Evolutionary conservation across 2,329 filamentous ascomycete genomes (phyloP).

Genomic region (Blumeria graminis): DNA sequence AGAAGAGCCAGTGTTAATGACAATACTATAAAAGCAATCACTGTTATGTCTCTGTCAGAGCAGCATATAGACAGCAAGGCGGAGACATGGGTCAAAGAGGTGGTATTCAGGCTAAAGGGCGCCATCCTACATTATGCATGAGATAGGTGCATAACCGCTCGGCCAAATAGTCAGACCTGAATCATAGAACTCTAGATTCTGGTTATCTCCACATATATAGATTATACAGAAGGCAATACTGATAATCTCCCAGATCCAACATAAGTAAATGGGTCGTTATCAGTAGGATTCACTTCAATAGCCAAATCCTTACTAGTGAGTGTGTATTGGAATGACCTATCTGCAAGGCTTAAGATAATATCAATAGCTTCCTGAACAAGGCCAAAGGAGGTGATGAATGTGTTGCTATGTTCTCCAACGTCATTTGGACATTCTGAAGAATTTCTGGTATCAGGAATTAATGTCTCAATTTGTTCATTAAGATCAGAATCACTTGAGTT

Average conservation of each 20-base stretch:
- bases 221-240: too few relatives aligned
- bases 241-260: neutral
- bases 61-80: too few relatives aligned
- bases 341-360: neutral
- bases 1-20: conserved; percentile 1
- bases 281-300: neutral
- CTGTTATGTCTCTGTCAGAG: too few relatives aligned
- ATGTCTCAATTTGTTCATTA: neutral
- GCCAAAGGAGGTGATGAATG: neutral
- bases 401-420: neutral
- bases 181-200: too few relatives aligned
- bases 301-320: neutral
- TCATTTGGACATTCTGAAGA: neutral
- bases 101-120: too few relatives aligned
- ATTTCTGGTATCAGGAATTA: neutral
- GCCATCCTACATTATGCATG: too few relatives aligned
- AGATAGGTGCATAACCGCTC: too few relatives aligned
- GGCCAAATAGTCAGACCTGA: too few relatives aligned
- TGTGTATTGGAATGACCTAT: neutral
- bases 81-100: too few relatives aligned
- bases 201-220: too few relatives aligned
- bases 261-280: neutral
- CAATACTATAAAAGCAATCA: conserved; percentile 1
- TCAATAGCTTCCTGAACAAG: neutral
- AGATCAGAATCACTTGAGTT: neutral